phyloP scores from a whole-genome alignment of 192 early-diverging fungal species.

The Podila minutissima region DNA sequence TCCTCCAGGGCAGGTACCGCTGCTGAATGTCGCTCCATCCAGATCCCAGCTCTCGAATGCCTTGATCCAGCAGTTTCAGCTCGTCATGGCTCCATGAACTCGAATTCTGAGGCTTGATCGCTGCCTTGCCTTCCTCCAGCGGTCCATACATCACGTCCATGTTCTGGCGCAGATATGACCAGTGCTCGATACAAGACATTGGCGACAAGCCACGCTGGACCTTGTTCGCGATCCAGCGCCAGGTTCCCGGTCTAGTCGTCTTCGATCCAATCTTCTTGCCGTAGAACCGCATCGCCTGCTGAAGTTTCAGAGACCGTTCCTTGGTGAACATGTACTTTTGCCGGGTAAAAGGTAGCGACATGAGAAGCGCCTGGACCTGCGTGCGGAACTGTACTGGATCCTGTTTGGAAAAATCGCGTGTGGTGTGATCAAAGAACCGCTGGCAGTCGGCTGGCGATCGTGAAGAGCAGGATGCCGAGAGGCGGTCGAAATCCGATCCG shows the following conservation, averaged over 20 bases:
- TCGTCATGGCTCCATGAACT: conserved; percentile 36
- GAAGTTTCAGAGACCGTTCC: conserved; percentile 18
- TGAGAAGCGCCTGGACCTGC: background rate
- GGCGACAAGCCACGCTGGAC: conserved; percentile 16
- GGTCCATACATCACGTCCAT: conserved; percentile 24
- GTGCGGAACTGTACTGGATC: background rate
- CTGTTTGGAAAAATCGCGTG: conserved; percentile 9
- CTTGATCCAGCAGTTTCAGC: conserved; percentile 32
- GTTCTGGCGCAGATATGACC: conserved; percentile 21
- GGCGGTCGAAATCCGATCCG: conserved; percentile 24
- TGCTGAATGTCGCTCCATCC: conserved; percentile 18
- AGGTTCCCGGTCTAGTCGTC: background rate
- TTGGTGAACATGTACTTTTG: conserved; percentile 28
- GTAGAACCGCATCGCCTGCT: conserved; percentile 8
- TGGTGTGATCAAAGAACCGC: conserved; percentile 14
- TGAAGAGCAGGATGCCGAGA: conserved; percentile 4
- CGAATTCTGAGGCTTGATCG: background rate
- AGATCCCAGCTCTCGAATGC: conserved; percentile 18
- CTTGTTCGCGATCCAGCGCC: conserved; percentile 20
- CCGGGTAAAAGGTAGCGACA: conserved; percentile 3
- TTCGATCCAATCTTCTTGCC: background rate
- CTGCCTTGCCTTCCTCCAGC: background rate
- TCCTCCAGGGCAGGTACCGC: conserved; percentile 25
- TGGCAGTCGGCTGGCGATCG: conserved; percentile 28
- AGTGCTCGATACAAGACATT: conserved; percentile 20